Percentiles rank a stretch among this genome's conserved stretches.
phyloP scores from a whole-genome alignment of 2,329 filamentous ascomycete species.

The Diaporthe capsici region DNA sequence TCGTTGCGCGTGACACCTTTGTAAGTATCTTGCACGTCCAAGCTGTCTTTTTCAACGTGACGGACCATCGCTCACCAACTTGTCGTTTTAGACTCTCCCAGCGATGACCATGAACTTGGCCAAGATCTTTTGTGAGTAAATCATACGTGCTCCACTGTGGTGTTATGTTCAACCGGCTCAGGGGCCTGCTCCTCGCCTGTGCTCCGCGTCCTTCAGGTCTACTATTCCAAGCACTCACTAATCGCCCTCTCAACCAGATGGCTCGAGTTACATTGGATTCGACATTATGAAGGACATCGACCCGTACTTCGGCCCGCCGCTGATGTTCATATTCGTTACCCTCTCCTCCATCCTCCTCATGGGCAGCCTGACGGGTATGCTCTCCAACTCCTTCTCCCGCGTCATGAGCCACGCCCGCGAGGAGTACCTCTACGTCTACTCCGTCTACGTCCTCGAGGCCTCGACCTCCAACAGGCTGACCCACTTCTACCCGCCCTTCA shows the following conservation, averaged over 20 bases:
- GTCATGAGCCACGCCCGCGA: conserved; percentile 76
- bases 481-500: conserved; percentile 80
- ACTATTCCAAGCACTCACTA: neutral
- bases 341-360: conserved; percentile 85
- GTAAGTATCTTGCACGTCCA: conserved; percentile 6
- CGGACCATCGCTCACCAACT: conserved; percentile 46
- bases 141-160: neutral
- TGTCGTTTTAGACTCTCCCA: conserved; percentile 58
- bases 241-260: conserved; percentile 60
- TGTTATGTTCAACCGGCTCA: too few relatives aligned
- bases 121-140: conserved; percentile 75
- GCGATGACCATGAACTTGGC: conserved; percentile 82
- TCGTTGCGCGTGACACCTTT: conserved; percentile 80
- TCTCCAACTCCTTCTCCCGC: conserved; percentile 80
- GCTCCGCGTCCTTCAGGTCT: too few relatives aligned
- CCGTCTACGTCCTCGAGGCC: conserved; percentile 74
- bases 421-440: conserved; percentile 85
- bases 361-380: conserved; percentile 81
- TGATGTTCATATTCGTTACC: conserved; percentile 81
- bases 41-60: neutral
- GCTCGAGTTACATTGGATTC: conserved; percentile 82
- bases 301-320: conserved; percentile 69
- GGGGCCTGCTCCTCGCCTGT: too few relatives aligned
- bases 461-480: conserved; percentile 78
- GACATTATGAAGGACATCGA: conserved; percentile 74